A percentile compares a stretch with the other conserved stretches of the same genome.
Conservation (phyloP, 1,284 basidiomycete genomes). For the Albatrellus sp. region DNA sequence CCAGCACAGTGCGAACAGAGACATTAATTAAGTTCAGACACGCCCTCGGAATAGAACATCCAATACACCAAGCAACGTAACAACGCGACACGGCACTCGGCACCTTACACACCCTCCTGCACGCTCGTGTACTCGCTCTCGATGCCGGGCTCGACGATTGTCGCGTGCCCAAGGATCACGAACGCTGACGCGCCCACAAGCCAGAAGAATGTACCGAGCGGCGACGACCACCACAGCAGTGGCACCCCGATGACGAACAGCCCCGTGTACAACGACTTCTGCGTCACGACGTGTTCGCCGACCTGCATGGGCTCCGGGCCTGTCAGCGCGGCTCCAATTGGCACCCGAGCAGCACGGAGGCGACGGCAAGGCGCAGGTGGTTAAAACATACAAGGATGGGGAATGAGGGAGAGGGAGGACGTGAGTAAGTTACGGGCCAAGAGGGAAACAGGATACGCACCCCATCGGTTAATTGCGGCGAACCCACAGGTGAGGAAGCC, state of each 20-base stretch:
- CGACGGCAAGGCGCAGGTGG: slow-evolving; percentile 2
- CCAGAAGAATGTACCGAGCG: slow-evolving; percentile 68
- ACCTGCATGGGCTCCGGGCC: slow-evolving; percentile 72
- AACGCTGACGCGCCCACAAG: slow-evolving; percentile 65
- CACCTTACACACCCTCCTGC: slow-evolving; percentile 44
- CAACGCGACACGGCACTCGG: too few relatives aligned
- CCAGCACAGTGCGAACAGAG: too few relatives aligned
- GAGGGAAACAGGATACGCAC: slow-evolving; percentile 32
- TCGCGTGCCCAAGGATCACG: slow-evolving; percentile 72
- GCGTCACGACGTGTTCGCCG: slow-evolving; percentile 69
- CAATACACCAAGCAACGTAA: too few relatives aligned
- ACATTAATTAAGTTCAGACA: background rate
- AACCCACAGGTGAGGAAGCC: slow-evolving; percentile 90
- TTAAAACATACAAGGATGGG: background rate
- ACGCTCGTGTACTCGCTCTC: slow-evolving; percentile 81
- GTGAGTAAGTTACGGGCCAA: slow-evolving; percentile 1
- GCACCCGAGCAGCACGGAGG: background rate
- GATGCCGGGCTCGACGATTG: slow-evolving; percentile 77
- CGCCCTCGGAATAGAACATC: background rate
- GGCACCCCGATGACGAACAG: slow-evolving; percentile 74
- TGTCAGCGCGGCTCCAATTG: slow-evolving; percentile 16
- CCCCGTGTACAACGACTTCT: slow-evolving; percentile 70
- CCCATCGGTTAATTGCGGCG: slow-evolving; percentile 80
- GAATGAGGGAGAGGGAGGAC: background rate
- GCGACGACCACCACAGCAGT: slow-evolving; percentile 55